Evolutionary conservation across 352 stramenopile species (phyloP), one percentile per base, ranked within the genome.

Genomic region (Phytophthora sp.): DNA sequence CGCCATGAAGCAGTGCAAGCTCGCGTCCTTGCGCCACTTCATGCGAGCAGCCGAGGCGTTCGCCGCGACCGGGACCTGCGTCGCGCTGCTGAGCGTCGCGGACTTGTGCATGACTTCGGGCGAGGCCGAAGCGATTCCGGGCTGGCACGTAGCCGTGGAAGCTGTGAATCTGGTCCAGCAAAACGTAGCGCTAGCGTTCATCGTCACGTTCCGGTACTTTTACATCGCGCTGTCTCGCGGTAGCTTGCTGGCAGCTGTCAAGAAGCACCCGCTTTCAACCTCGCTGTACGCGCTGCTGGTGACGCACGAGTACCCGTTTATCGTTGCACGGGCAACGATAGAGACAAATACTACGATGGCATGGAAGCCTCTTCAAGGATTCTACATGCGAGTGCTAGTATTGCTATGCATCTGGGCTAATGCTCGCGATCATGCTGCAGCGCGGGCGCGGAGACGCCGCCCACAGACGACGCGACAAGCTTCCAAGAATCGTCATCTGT

Each of bases 281-380:
- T 34, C 53, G 0, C 28, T 74, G 5, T 76, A 76, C 37, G 34
- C 62, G 23, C 42, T 77, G 26, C 55, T 77, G 4, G 38, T 75
- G 9, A 69, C 41, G 2, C 68, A 78, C 31, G 55, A 62, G 56
- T 73, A 70, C 31, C 60, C 68, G 10, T 81, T 78, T 32, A 38
- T 67, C 34, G 44, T 63, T 28, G 50, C 26, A 13, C 45, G 37
- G 4, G 27, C 21, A 27, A 13, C 7, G n/a, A 42, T 38, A 2
- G 20, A 46, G 3, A 1, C 12, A 13, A 50, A 10, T 7, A 50
- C 42, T 7, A 7, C n/a, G 12, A 17, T 5, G 17, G 54, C 30
- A 42, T 57, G n/a, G 54, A 58, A 34, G 31, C 31, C 21, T 13
- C 42, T 50, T 11, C 46, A 67, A 18, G 62, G 49, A 12, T 45